Percentiles rank a stretch among this genome's conserved stretches.
Conservation (phyloP, 2,329 filamentous ascomycete species). For the Diaporthe aspalathi region DNA sequence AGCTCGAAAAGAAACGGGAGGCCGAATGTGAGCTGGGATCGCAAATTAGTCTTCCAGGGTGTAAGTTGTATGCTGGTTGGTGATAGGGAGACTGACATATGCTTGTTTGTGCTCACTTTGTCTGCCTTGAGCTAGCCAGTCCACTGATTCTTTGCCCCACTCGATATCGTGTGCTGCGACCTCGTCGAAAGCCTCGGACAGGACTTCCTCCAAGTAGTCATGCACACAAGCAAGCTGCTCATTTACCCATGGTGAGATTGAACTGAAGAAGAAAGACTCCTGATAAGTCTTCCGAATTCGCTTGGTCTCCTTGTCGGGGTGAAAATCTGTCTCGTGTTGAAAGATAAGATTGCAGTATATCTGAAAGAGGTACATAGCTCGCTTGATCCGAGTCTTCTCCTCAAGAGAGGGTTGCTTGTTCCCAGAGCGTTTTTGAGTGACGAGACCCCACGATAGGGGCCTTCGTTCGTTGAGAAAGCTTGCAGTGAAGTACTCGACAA, state of each 20-base stretch:
- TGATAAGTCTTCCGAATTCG: not conserved
- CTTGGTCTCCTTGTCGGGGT: not conserved
- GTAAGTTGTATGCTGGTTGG: not conserved
- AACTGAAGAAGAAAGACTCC: not conserved
- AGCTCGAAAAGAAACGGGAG: conserved; percentile 6
- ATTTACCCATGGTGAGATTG: not conserved
- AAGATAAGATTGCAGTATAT: conserved; percentile 2
- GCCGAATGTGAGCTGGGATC: not conserved
- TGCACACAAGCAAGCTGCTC: conserved; percentile 28
- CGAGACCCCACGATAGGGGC: not conserved
- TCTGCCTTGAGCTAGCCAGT: not conserved
- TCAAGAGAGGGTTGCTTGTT: not conserved
- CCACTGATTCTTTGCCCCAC: not conserved
- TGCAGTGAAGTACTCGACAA: not conserved
- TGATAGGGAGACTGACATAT: not conserved
- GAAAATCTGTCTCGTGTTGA: not conserved
- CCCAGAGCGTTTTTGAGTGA: too few species aligned
- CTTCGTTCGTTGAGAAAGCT: not conserved
- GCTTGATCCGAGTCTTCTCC: not conserved
- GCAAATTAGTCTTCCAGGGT: not conserved
- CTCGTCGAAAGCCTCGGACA: conserved; percentile 5
- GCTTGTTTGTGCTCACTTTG: not conserved
- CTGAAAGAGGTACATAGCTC: conserved; percentile 21
- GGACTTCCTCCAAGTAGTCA: conserved; percentile 1
- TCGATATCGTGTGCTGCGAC: not conserved